phyloP scores from a whole-genome alignment of 2,329 filamentous ascomycete genomes.

The Xylaria digitata region DNA sequence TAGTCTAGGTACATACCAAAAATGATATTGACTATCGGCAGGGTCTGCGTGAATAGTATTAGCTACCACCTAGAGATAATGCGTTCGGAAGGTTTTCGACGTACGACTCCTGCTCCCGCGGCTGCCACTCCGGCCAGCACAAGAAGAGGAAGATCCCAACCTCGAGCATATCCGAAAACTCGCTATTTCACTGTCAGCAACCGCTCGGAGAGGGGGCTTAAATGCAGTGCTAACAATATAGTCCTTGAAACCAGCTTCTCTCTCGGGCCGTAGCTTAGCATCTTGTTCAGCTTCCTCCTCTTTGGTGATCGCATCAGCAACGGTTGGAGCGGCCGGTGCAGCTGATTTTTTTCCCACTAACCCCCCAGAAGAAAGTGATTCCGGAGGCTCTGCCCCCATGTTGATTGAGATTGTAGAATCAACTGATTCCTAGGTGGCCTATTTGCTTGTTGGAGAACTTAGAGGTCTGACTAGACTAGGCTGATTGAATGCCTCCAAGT shows the following conservation, averaged over 20 bases:
- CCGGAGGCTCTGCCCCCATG: conserved; percentile 42
- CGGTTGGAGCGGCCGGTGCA: background rate
- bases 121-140: conserved; percentile 60
- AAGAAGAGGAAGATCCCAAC: conserved; percentile 63
- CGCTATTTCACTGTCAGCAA: conserved; percentile 52
- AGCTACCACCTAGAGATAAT: background rate
- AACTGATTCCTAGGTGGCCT: background rate
- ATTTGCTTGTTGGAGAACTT: background rate
- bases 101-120: conserved; percentile 61
- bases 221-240: conserved; percentile 52
- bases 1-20: conserved; percentile 56
- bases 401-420: conserved; percentile 13
- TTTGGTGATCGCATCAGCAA: conserved; percentile 30
- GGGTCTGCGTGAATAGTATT: conserved; percentile 53
- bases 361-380: conserved; percentile 14
- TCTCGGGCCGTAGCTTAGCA: conserved; percentile 55
- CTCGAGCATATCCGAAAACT: conserved; percentile 65
- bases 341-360: conserved; percentile 24
- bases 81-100: conserved; percentile 31
- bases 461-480: background rate
- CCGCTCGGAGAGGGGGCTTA: background rate
- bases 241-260: conserved; percentile 59
- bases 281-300: conserved; percentile 50
- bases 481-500: background rate
- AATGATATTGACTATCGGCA: conserved; percentile 70